Conservation (phyloP, 2,329 filamentous ascomycete species). For the Hymenoscyphus scutula region DNA sequence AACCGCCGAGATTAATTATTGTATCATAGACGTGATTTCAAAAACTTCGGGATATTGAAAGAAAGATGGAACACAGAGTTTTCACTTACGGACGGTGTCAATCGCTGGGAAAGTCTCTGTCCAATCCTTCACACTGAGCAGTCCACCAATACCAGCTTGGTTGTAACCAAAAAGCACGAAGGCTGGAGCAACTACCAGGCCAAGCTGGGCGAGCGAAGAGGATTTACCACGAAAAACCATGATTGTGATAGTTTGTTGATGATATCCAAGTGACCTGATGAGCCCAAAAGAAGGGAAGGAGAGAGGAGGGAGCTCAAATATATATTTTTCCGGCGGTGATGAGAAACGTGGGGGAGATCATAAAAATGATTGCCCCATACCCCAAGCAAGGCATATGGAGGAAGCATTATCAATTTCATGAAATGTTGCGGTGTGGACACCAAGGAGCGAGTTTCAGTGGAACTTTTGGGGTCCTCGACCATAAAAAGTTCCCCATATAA, state of each 20-base stretch:
- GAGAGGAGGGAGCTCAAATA: neutral
- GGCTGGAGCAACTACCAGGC: conserved; percentile 44
- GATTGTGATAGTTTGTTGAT: neutral
- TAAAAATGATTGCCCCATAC: neutral
- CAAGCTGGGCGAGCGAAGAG: conserved; percentile 37
- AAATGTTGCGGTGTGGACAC: neutral
- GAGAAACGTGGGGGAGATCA: neutral
- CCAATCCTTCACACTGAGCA: conserved; percentile 33
- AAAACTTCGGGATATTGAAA: neutral
- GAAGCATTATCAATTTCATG: neutral
- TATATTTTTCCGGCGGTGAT: neutral
- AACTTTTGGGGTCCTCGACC: neutral
- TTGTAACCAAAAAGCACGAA: conserved; percentile 44
- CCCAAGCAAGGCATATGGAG: neutral
- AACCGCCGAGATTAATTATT: neutral
- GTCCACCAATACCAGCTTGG: conserved; percentile 40
- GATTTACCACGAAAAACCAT: conserved; percentile 17
- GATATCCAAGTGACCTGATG: neutral
- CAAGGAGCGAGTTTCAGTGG: neutral
- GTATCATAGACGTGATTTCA: neutral
- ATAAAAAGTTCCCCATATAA: neutral
- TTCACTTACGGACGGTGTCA: conserved; percentile 37
- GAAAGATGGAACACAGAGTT: neutral
- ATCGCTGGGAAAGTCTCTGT: conserved; percentile 41
- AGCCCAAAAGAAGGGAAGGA: neutral